Conservation (phyloP, 768 basidiomycete genomes). For the Boletus rubroflammeus region DNA sequence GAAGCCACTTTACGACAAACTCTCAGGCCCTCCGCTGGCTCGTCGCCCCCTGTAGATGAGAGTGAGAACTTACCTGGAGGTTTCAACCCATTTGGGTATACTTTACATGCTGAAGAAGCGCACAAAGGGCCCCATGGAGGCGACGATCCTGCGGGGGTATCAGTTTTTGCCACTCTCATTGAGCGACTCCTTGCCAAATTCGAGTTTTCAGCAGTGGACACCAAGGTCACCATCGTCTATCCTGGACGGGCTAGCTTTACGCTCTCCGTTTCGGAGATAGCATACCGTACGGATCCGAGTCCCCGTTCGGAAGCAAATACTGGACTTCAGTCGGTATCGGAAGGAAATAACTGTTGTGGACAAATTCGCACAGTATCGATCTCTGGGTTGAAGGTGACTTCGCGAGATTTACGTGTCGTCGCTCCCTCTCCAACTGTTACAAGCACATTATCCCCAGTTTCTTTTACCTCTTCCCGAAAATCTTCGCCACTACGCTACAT, state of each 20-base stretch:
- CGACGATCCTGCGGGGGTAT: slow-evolving; percentile 68
- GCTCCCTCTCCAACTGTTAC: slow-evolving; percentile 16
- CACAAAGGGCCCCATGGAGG: slow-evolving; percentile 35
- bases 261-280: slow-evolving; percentile 52
- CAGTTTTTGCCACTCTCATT: slow-evolving; percentile 75
- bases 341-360: slow-evolving; percentile 21
- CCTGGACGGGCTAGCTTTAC: slow-evolving; percentile 60
- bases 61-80: slow-evolving; percentile 59
- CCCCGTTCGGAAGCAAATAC: slow-evolving; percentile 23
- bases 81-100: slow-evolving; percentile 50
- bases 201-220: slow-evolving; percentile 69
- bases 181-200: slow-evolving; percentile 77
- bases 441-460: slow-evolving; percentile 27
- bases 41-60: slow-evolving; percentile 33
- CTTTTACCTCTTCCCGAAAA: slow-evolving; percentile 16
- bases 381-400: slow-evolving; percentile 53
- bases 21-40: slow-evolving; percentile 45
- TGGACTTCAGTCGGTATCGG: slow-evolving; percentile 14
- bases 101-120: slow-evolving; percentile 33
- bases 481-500: slow-evolving; percentile 7
- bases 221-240: slow-evolving; percentile 65
- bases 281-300: slow-evolving; percentile 45
- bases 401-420: slow-evolving; percentile 39
- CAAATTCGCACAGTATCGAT: slow-evolving; percentile 49
- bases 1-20: slow-evolving; percentile 70